Conservation (phyloP, 257 asterid genomes). For the Solanum peruvianum region DNA sequence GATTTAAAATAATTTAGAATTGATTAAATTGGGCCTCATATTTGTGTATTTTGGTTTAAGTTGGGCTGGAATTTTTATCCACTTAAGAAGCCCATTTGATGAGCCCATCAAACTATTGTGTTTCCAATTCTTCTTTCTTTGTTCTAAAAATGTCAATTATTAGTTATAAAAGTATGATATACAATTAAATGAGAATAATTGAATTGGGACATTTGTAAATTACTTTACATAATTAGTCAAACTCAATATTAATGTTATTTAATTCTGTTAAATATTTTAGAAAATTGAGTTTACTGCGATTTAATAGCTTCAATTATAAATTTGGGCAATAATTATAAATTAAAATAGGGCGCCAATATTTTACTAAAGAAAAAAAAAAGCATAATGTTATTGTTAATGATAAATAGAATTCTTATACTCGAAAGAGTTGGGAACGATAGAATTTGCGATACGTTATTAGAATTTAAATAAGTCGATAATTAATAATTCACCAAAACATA, state of each 20-base stretch:
- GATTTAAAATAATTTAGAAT: no score
- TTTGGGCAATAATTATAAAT: not conserved
- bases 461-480: not conserved
- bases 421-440: not conserved
- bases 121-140: not conserved
- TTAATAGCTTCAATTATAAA: not conserved
- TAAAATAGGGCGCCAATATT: not conserved
- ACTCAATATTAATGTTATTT: not conserved
- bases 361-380: not conserved
- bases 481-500: not conserved
- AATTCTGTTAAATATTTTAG: not conserved
- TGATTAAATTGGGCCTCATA: not conserved
- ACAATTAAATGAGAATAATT: not conserved
- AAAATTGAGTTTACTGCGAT: not conserved
- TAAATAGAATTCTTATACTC: not conserved
- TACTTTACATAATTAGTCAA: not conserved
- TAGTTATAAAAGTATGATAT: not conserved
- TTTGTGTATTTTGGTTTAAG: not conserved
- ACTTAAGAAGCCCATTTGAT: not conserved
- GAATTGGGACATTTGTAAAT: not conserved
- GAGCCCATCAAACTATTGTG: not conserved
- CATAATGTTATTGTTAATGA: not conserved
- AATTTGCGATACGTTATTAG: not conserved
- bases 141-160: not conserved
- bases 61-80: not conserved